These are phyloP conservation scores for Nemania sp. DNA, from an alignment of 2,329 filamentous ascomycete species.

Conservation along the genomic window DNA sequence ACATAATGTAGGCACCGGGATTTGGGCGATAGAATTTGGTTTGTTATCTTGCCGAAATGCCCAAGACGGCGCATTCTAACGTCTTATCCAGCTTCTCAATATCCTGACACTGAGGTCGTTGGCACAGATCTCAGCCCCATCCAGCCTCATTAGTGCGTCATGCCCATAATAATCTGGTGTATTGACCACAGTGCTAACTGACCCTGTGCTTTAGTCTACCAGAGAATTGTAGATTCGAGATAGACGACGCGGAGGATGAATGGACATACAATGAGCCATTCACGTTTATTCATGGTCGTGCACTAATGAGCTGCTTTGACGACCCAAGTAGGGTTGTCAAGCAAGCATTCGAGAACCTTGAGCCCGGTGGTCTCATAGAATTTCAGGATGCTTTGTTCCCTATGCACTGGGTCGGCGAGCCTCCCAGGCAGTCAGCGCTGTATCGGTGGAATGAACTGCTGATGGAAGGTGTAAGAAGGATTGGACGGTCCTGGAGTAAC, in stretches of 20 bases:
- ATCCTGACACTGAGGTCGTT: conserved; percentile 54
- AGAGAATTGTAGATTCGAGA: conserved; percentile 65
- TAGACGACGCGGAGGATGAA: conserved; percentile 66
- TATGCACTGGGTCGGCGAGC: conserved; percentile 49
- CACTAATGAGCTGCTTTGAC: conserved; percentile 62
- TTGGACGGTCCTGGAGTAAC: conserved; percentile 49
- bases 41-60: conserved; percentile 31
- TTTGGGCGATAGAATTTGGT: conserved; percentile 63
- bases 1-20: conserved; percentile 55
- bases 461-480: conserved; percentile 46
- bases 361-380: conserved; percentile 56
- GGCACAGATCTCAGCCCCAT: conserved; percentile 61
- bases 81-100: conserved; percentile 51
- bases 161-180: neutral
- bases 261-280: conserved; percentile 64
- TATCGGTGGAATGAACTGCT: conserved; percentile 52
- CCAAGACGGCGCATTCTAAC: conserved; percentile 6
- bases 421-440: conserved; percentile 49
- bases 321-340: conserved; percentile 61
- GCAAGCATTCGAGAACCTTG: conserved; percentile 58
- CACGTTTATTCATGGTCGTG: conserved; percentile 65
- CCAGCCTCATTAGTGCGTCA: conserved; percentile 55
- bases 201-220: conserved; percentile 54
- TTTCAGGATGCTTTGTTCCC: conserved; percentile 51
- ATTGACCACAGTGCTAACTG: neutral